These are phyloP conservation scores for Hypoxylon sp. DNA, from an alignment of 2,329 filamentous ascomycete species.

Conservation along the genomic window DNA sequence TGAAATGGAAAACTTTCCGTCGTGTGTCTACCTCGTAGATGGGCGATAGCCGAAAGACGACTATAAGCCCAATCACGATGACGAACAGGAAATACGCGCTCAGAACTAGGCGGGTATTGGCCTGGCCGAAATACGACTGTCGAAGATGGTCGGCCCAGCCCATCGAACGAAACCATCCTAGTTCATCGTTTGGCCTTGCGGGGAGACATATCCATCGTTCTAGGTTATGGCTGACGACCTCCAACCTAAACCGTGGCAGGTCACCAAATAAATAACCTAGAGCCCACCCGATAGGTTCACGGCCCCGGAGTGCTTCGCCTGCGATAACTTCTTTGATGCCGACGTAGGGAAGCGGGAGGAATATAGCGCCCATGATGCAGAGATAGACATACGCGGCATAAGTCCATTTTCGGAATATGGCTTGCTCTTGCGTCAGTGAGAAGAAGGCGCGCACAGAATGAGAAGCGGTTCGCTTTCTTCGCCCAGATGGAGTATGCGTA, in stretches of 20 bases:
- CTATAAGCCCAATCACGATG: conserved; percentile 77
- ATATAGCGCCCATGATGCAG: conserved; percentile 74
- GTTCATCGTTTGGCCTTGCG: conserved; percentile 53
- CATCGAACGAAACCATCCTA: conserved; percentile 60
- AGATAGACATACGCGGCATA: conserved; percentile 86
- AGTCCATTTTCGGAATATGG: conserved; percentile 81
- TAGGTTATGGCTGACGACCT: conserved; percentile 77
- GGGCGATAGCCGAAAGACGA: conserved; percentile 81
- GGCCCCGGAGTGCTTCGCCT: conserved; percentile 74
- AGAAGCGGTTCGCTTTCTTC: conserved; percentile 76
- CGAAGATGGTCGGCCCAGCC: conserved; percentile 79
- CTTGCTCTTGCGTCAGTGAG: conserved; percentile 84
- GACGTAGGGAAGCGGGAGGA: conserved; percentile 63
- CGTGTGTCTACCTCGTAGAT: conserved; percentile 94
- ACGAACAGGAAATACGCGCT: conserved; percentile 80
- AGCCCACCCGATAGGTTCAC: conserved; percentile 94
- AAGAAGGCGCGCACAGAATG: conserved; percentile 80
- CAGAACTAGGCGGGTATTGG: conserved; percentile 85
- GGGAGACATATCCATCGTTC: conserved; percentile 84
- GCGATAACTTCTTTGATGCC: conserved; percentile 80
- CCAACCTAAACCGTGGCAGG: conserved; percentile 77
- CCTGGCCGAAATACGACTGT: conserved; percentile 75
- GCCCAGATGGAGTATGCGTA: conserved; percentile 73
- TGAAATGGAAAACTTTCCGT: conserved; percentile 97
- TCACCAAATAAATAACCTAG: conserved; percentile 91